Evolutionary conservation across 306 rosid genomes (phyloP), one percentile per base, ranked within the genome.

Genomic region (Gillenia trifoliata): DNA sequence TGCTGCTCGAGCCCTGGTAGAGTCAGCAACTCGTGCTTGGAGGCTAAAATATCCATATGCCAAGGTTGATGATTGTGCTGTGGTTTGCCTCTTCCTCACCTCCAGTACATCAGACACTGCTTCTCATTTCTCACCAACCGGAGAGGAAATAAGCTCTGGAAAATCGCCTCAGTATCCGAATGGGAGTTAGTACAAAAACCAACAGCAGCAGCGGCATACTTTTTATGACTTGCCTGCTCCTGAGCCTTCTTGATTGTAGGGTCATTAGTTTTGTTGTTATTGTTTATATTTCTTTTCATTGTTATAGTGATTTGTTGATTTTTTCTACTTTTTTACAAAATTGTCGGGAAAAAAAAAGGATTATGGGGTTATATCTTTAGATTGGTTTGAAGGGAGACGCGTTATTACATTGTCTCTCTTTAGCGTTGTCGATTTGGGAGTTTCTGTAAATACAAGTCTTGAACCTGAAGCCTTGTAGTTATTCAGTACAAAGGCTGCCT

Each of bases 61-160:
- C 5, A 93, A 93, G 80, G 72, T 77, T 20, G 96, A 93, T 81
- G 98, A 93, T 71, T 93, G 98, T 68, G 85, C 96, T 25, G 98
- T 81, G 69, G 92, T 92, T 62, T 92, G 98, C 78, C 92, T 92
- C 61, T 92, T 86, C 81, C 86, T 92, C 78, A 64, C 83, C 80
- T 61, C 89, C 6, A 63, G 62, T 76, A 16, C 75, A 2, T 66
- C 86, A 47, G 75, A 66, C 65, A n/a, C 23, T 6, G 59, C 65
- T 25, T 68, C 68, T 15, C 52, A 66, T 68, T 20, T 69, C 75
- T 5, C 31, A 17, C 72, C 75, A 38, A 78, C 77, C 55, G 83
- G n/a, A 74, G 26, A 5, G 31, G 61, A 47, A 73, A 69, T 34
- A 50, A 56, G 69, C 26, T 59, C 79, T 64, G 82, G 78, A 73